Conservation (phyloP, 495 filamentous ascomycete species). For the Penicillium verhagenii region DNA sequence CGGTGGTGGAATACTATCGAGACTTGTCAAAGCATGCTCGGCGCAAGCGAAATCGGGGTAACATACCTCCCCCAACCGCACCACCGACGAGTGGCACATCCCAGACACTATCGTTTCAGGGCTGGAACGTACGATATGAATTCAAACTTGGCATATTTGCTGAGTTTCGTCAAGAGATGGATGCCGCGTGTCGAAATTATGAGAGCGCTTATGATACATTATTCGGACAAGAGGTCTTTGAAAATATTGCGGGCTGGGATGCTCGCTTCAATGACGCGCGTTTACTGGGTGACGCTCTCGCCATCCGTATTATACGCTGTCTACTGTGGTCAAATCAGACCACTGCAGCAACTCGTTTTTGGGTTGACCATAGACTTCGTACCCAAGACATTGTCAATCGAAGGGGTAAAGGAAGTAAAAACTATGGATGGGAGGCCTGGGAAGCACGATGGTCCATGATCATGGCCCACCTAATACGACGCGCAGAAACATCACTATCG, state of each 20-base stretch:
- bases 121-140: conserved; percentile 90
- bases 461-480: conserved; percentile 78
- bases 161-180: conserved; percentile 88
- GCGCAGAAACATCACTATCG: conserved; percentile 47
- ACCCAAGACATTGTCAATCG: conserved; percentile 74
- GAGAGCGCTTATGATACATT: conserved; percentile 81
- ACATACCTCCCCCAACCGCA: conserved; percentile 76
- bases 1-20: conserved; percentile 78
- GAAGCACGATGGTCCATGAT: conserved; percentile 77
- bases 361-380: conserved; percentile 68
- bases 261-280: conserved; percentile 84
- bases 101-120: conserved; percentile 75
- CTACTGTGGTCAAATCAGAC: conserved; percentile 73
- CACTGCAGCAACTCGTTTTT: conserved; percentile 70
- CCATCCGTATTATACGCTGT: conserved; percentile 76
- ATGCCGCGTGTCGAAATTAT: conserved; percentile 76
- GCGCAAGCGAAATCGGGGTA: conserved; percentile 74
- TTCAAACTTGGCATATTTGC: conserved; percentile 89
- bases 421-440: conserved; percentile 88
- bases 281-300: conserved; percentile 73
- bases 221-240: conserved; percentile 76
- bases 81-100: conserved; percentile 80
- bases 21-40: conserved; percentile 85
- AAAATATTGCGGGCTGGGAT: conserved; percentile 82
- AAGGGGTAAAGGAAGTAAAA: conserved; percentile 75